A percentile compares a stretch with the other conserved stretches of the same genome.
Conservation (phyloP, 1,284 basidiomycete genomes). For the Cryptococcus depauperatus region DNA sequence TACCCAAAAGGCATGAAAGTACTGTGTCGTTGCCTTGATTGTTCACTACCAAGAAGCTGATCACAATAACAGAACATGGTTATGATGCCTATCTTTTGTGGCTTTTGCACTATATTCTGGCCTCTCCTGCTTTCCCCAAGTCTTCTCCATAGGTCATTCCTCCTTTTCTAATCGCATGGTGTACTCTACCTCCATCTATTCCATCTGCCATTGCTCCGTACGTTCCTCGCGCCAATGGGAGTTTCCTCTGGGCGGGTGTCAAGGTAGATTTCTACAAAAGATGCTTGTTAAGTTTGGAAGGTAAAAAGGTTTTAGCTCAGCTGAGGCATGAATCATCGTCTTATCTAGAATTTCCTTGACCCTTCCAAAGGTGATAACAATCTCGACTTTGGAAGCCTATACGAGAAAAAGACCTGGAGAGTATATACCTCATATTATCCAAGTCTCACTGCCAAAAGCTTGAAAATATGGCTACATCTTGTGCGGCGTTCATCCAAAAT, state of each 20-base stretch:
- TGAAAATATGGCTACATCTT: background rate
- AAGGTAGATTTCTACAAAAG: conserved; percentile 1
- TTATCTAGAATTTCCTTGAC: conserved; percentile 15
- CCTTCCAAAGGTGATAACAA: background rate
- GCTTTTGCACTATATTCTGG: conserved; percentile 5
- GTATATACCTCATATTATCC: background rate
- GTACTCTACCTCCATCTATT: conserved; percentile 1
- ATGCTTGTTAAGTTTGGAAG: conserved; percentile 10
- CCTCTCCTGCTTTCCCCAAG: background rate
- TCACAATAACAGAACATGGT: background rate
- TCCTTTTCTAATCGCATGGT: conserved; percentile 7
- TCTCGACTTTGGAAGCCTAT: conserved; percentile 7
- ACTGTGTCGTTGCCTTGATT: conserved; percentile 3
- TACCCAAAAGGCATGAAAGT: conserved; percentile 20
- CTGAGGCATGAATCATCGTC: conserved; percentile 5
- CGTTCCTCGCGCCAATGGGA: conserved; percentile 1
- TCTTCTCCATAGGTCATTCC: conserved; percentile 1
- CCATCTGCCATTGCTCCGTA: background rate
- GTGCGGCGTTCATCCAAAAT: background rate
- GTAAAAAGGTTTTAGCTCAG: conserved; percentile 14
- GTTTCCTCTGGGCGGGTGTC: conserved; percentile 6
- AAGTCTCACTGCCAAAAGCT: background rate
- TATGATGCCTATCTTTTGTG: conserved; percentile 6
- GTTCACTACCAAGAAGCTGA: background rate
- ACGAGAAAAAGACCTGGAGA: conserved; percentile 3